phyloP scores from a whole-genome alignment of 805 yeast genomes.

The Ogataea minuta region DNA sequence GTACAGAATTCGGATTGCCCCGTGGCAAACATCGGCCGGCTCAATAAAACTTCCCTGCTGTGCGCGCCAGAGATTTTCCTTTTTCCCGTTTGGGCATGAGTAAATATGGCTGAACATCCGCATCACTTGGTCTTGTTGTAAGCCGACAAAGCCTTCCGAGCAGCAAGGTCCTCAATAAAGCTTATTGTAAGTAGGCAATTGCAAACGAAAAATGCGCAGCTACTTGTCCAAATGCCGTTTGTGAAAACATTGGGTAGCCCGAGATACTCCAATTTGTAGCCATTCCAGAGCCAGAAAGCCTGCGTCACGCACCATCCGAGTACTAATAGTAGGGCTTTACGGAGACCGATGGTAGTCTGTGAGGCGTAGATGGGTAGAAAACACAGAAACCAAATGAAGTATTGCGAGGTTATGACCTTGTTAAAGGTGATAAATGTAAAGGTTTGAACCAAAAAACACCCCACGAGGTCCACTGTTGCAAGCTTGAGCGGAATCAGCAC shows the following conservation, averaged over 20 bases:
- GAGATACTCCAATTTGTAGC: conserved; percentile 75
- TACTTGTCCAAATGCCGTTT: conserved; percentile 26
- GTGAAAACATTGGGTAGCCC: conserved; percentile 46
- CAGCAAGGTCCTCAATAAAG: conserved; percentile 21
- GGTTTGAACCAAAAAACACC: conserved; percentile 71
- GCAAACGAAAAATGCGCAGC: conserved; percentile 28
- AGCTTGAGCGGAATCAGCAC: conserved; percentile 56
- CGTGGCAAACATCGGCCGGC: conserved; percentile 4
- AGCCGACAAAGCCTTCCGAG: background rate
- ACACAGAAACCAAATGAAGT: conserved; percentile 91
- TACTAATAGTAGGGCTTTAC: conserved; percentile 42
- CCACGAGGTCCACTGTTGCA: conserved; percentile 40
- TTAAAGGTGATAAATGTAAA: conserved; percentile 74
- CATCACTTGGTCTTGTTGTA: conserved; percentile 7
- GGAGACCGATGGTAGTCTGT: conserved; percentile 37
- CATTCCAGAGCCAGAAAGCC: conserved; percentile 74
- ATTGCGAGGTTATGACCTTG: conserved; percentile 90
- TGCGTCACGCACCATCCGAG: conserved; percentile 69
- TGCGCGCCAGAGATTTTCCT: conserved; percentile 2
- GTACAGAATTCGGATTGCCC: conserved; percentile 6
- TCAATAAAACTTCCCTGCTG: conserved; percentile 1
- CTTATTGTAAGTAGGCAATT: conserved; percentile 21
- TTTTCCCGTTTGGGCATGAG: conserved; percentile 5
- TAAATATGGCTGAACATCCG: background rate
- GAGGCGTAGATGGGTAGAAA: conserved; percentile 73